Percentiles rank a stretch among this genome's conserved stretches.
Conservation (phyloP, 2,329 filamentous ascomycete genomes). For the Neonectria ditissima region DNA sequence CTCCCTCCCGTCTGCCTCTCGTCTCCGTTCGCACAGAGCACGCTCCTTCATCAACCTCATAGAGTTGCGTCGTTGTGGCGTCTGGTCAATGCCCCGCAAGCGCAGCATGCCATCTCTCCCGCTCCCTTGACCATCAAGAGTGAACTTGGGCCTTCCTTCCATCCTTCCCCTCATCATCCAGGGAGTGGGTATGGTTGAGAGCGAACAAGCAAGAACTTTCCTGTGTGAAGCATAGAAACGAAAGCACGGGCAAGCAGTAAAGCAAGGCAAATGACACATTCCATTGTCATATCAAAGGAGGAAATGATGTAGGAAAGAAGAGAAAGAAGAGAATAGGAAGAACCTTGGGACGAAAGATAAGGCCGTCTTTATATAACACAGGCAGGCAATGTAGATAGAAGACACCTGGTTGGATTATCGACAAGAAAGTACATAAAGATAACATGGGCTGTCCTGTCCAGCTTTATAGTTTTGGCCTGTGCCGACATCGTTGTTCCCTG, state of each 20-base stretch:
- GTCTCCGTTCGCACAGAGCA: constrained; percentile 29
- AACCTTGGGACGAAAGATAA: constrained; percentile 30
- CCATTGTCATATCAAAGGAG: constrained; percentile 32
- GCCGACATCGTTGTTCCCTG: constrained; percentile 24
- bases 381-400: constrained; percentile 42
- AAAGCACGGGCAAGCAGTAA: constrained; percentile 29
- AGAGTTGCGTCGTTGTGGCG: constrained; percentile 25
- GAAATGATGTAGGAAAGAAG: constrained; percentile 32
- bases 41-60: constrained; percentile 30
- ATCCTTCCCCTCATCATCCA: constrained; percentile 9
- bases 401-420: constrained; percentile 37
- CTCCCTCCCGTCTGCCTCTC: constrained; percentile 31
- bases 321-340: constrained; percentile 37
- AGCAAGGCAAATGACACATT: constrained; percentile 35
- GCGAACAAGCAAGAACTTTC: constrained; percentile 34
- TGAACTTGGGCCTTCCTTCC: constrained; percentile 17
- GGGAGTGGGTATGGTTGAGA: constrained; percentile 31
- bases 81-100: constrained; percentile 32
- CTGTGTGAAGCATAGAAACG: constrained; percentile 30
- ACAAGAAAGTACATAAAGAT: constrained; percentile 40
- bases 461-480: constrained; percentile 44
- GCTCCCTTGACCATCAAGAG: constrained; percentile 20
- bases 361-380: constrained; percentile 31
- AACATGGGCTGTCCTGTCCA: constrained; percentile 41
- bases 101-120: constrained; percentile 22